phyloP scores from a whole-genome alignment of 1,284 basidiomycete species.

The Leccinum pallidistipes region DNA sequence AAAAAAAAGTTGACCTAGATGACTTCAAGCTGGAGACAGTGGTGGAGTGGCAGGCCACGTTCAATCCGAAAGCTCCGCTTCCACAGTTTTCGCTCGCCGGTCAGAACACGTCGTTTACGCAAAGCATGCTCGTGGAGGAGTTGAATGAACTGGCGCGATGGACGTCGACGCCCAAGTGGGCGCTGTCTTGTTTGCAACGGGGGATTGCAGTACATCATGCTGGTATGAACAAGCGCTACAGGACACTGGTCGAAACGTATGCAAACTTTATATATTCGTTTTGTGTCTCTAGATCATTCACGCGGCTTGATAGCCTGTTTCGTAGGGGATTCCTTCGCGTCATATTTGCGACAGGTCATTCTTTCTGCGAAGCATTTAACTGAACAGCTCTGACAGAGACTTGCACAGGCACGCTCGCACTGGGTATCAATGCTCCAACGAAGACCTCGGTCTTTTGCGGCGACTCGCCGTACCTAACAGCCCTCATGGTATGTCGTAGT shows the following conservation, averaged over 20 bases:
- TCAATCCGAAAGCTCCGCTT: conserved; percentile 57
- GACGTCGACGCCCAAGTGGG: conserved; percentile 39
- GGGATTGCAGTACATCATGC: conserved; percentile 71
- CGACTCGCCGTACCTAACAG: conserved; percentile 65
- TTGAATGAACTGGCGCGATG: conserved; percentile 42
- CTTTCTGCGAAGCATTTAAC: background rate
- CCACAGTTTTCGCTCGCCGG: conserved; percentile 61
- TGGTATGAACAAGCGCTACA: conserved; percentile 66
- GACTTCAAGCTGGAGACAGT: conserved; percentile 23
- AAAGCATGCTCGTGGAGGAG: conserved; percentile 50
- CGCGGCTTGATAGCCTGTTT: conserved; percentile 45
- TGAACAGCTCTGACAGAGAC: background rate
- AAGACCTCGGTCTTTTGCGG: conserved; percentile 67
- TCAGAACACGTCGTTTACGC: conserved; percentile 42
- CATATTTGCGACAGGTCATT: conserved; percentile 60
- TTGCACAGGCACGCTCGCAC: conserved; percentile 56
- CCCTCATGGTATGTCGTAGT: conserved; percentile 50
- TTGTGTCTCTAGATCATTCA: background rate
- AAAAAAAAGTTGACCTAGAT: conserved; percentile 36
- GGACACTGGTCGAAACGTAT: conserved; percentile 60
- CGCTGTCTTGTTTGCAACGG: conserved; percentile 47
- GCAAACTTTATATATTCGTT: background rate
- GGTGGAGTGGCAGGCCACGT: conserved; percentile 50
- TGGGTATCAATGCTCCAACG: conserved; percentile 73
- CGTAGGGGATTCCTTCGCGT: conserved; percentile 61